Base-by-base conservation (phyloP, 768 basidiomycete species). In the Scleroderma citrinum region DNA sequence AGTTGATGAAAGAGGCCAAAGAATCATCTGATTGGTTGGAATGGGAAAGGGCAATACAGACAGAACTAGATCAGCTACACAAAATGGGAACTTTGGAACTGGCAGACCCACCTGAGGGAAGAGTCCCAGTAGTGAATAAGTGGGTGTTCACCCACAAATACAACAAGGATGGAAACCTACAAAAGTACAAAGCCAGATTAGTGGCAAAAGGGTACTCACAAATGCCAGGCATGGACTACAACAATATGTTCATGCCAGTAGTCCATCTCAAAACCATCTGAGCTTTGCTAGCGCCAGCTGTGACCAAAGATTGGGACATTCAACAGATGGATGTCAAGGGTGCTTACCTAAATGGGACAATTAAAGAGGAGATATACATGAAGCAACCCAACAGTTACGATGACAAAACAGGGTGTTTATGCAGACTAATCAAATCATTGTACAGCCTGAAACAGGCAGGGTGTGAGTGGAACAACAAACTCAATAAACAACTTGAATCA, bases 131-230 rank as follows among this genome's bases (percentile, higher is more conserved):
- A 0, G 55, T 56, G n/a, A 59, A 58, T 31, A 58, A 56, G 40
- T 69, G 64, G 68, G 63, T 68, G 12, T n/a, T 46, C 0, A 19
- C 35, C 2, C 46, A 50, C 7, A 54, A 48, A 19, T 52, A 47
- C 1, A 30, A 43, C 5, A 51, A 50, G 30, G 32, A 55, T 2
- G 48, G 54, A 0, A 5, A 31, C 0, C 20, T 59, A 19, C 26
- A 38, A 19, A 46, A 60, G 51, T 60, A 52, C 36, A 72, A 71
- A 44, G 71, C 63, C 0, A 19, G 64, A 14, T 44, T 76, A 21
- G 71, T 74, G 1, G 72, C 68, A 2, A 56, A 66, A 52, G 74
- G 75, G 0, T 74, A 64, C 53, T 53, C 57, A 3, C 75, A 76
- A 48, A 32, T 61, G 0, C 58, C 64, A 2, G 69, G 70, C 0